Base-by-base conservation (phyloP, 2,329 filamentous ascomycete species). In the Fusarium dimerum region DNA sequence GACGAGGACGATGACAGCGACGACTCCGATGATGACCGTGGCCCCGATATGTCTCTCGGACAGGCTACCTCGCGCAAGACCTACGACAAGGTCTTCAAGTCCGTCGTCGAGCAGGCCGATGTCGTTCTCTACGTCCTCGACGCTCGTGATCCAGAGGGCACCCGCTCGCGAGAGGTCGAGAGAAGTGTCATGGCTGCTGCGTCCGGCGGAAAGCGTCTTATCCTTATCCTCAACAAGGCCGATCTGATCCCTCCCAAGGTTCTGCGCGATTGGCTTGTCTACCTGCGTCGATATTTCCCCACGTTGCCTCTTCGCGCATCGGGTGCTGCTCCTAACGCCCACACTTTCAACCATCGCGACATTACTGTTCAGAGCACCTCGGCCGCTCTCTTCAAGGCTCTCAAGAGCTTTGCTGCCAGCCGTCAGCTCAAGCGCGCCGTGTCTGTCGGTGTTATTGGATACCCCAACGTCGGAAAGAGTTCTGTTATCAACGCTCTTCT, bases 71-170 rank as follows among this genome's bases (percentile, higher is more conserved):
- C 92, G 47, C 84, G 92, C 66, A 90, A 87, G 73, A 90, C 91
- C 49, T 96, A 93, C 73, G 92, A 96, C 81, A 96, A 96, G 78
- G 86, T 95, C 64, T 97, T 96, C 81, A 96, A 96, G 78, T 84
- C 90, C 68, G 92, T 97, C 15, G 86, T 96, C 34, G 90, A 95
- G 56, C 84, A 89, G 57, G 89, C 92, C 45, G 92, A 97, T 69
- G 92, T 97, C 29, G 82, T 97, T 36, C 84, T 97, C 47, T 97
- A 97, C 73, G 91, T 97, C 46, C 84, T 97, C 51, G 92, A 97
- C 68, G 92, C 93, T 48, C 86, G 92, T 63, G 92, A 97, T 66
- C 92, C 92, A 1, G 89, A 95, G 70, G 90, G 91, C 53, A 97
- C 92, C 30, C 83, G 92, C 59, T 97, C 92, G 38, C 89, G 88